phyloP scores from a whole-genome alignment of 306 rosid genomes.

The Fragaria nilgerrensis region DNA sequence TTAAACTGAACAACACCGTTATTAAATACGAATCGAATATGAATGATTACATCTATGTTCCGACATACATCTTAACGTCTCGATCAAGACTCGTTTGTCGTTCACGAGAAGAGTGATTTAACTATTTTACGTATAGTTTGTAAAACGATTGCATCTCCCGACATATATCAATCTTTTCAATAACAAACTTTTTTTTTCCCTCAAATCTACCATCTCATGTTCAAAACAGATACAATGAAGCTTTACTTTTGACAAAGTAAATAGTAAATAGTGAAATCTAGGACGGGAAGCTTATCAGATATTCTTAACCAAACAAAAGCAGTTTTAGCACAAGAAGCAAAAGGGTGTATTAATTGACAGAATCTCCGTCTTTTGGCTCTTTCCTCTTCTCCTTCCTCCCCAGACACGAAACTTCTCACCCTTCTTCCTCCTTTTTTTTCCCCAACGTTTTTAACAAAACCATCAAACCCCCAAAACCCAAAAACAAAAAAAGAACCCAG shows the following conservation, averaged over 20 bases:
- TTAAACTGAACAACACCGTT: not conserved
- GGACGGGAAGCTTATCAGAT: not conserved
- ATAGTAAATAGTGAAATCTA: not conserved
- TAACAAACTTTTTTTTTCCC: not conserved
- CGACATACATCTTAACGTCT: not conserved
- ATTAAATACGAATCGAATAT: not conserved
- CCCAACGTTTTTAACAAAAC: constrained; percentile 20
- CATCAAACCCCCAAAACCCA: not conserved
- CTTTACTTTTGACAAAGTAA: not conserved
- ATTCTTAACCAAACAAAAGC: not conserved
- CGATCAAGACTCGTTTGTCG: not conserved
- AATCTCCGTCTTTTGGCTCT: not conserved
- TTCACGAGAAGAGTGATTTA: not conserved
- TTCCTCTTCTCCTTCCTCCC: not conserved
- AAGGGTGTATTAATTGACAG: not conserved
- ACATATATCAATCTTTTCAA: not conserved
- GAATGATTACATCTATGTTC: not conserved
- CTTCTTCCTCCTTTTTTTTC: not conserved
- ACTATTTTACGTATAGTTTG: no score
- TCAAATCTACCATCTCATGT: not conserved
- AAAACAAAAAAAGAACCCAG: not conserved
- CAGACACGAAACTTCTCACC: constrained; percentile 26
- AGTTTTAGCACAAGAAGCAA: not conserved
- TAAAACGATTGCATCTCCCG: not conserved
- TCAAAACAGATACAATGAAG: not conserved